phyloP scores from a whole-genome alignment of 345 rosid species.

The Euclidium syriacum region DNA sequence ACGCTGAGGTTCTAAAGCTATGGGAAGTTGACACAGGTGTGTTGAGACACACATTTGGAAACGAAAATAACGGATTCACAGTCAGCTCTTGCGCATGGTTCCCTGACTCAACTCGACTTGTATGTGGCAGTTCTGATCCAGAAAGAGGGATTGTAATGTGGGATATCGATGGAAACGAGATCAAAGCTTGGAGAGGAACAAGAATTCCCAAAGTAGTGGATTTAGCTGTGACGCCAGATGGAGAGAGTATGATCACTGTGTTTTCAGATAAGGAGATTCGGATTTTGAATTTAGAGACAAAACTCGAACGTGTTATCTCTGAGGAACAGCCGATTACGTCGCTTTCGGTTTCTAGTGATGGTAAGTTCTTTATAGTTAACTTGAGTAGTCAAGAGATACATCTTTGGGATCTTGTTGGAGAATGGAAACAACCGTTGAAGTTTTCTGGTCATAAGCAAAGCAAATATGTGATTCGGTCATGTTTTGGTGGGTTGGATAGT shows the following conservation, averaged over 20 bases:
- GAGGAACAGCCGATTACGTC: conserved; percentile 68
- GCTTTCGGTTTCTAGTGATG: conserved; percentile 57
- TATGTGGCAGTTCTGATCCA: conserved; percentile 83
- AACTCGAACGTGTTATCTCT: conserved; percentile 50
- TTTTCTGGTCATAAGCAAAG: conserved; percentile 70
- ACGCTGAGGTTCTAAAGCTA: conserved; percentile 72
- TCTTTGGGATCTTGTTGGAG: conserved; percentile 81
- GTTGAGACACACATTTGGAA: conserved; percentile 85
- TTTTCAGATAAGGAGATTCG: conserved; percentile 58
- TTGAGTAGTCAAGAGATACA: conserved; percentile 85
- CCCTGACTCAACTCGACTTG: conserved; percentile 82
- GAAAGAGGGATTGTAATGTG: conserved; percentile 82
- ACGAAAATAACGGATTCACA: conserved; percentile 55
- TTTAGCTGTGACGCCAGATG: conserved; percentile 81
- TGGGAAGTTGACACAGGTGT: conserved; percentile 93
- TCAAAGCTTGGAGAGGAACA: conserved; percentile 73
- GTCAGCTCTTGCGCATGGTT: conserved; percentile 97
- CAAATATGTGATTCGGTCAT: conserved; percentile 76
- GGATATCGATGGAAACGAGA: conserved; percentile 83
- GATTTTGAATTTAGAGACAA: conserved; percentile 55
- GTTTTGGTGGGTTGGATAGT: conserved; percentile 81
- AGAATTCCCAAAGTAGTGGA: conserved; percentile 74
- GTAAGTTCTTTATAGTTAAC: conserved; percentile 74
- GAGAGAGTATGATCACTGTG: conserved; percentile 59
- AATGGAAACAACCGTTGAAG: conserved; percentile 51